Evolutionary conservation across 2,329 filamentous ascomycete species (phyloP), one percentile per base, ranked within the genome.

Genomic region (Tothia fuscella): DNA sequence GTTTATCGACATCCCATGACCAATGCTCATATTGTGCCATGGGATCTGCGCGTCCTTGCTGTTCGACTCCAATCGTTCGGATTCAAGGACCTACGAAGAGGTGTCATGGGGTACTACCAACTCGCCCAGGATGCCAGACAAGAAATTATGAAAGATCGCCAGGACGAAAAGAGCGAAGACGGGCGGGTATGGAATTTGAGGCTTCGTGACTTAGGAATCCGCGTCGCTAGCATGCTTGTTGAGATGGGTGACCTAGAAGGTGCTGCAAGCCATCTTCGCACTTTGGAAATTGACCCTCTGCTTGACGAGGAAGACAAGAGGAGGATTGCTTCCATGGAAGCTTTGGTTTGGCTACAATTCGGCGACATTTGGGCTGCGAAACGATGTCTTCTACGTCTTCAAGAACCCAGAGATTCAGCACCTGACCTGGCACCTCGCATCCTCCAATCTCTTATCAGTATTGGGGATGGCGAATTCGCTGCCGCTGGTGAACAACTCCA

Each of bases 31-130:
- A 70, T 93, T 1, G 82, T 89, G 0, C 89, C 89, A 0, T 98
- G 91, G 88, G 74, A 81, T 31, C 70, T 98, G 40, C 76, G 91
- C 5, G 72, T 95, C 3, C 70, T 96, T 13, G 79, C 81, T 5
- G 82, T 95, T 6, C 74, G 88, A 2, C 70, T 96, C 16, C 85
- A 93, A 50, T 85, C 84, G 0, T 73, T 94, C 34, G 86, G 85
- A 1, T 93, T 91, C 48, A 80, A 80, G 3, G 91, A 98, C 60
- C 76, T 80, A 38, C 72, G 89, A 4, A 73, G 88, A 47, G 82
- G 84, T 3, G 80, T 98, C 44, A 89, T 91, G 70, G 83, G 82
- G 33, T 85, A 93, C 56, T 93, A 94, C 56, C 87, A 94, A 48
- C 71, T 96, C 2, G 87, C 80, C 0, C 64, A 82, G 6, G 86